Evolutionary conservation across 192 early-diverging fungal species (phyloP), one percentile per base, ranked within the genome.

Genomic region (Coemansia sp.): DNA sequence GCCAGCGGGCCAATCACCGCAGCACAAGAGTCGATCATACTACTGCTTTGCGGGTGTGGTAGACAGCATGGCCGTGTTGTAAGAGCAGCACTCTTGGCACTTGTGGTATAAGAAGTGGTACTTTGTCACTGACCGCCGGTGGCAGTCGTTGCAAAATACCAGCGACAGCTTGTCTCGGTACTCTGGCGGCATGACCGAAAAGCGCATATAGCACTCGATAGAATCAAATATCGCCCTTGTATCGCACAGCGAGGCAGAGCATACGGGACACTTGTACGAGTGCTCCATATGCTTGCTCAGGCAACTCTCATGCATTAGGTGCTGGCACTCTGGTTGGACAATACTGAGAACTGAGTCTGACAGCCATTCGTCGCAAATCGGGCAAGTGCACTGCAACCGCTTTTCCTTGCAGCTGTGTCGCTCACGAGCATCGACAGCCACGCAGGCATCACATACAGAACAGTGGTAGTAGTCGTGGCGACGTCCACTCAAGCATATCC

Each of bases 41-140:
- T 61, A 47, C 25, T 14, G 32, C 40, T 49, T 19, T 24, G 32
- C n/a, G 7, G 42, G 24, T 46, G 17, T 49, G 6, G 68, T 74
- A 1, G 74, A 70, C 17, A 84, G 46, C 7, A 84, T 58, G 1
- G 56, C 91, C 2, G 95, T 99, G 70, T 97, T 99, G 75, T 93
- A 99, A n/a, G 93, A 91, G 27, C 71, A 60, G 74, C 97, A 99
- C 27, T 82, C 71, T 5, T 76, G 71, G 79, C 97, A 99, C 68
- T 95, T 97, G 84, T 99, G 97, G 70, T 99, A 98, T 6, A 99
- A 59, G 77, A 98, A 99, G 65, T 99, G 95, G 81, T 90, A 98
- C 68, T 90, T 92, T 12, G 93, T 90, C 17, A 83, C 74, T 1
- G 91, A 94, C 45, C 91, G 89, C 60, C 90, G 86, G 64, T 93